Conservation (phyloP, 331 rosid genomes). For the Arachis monticola region DNA sequence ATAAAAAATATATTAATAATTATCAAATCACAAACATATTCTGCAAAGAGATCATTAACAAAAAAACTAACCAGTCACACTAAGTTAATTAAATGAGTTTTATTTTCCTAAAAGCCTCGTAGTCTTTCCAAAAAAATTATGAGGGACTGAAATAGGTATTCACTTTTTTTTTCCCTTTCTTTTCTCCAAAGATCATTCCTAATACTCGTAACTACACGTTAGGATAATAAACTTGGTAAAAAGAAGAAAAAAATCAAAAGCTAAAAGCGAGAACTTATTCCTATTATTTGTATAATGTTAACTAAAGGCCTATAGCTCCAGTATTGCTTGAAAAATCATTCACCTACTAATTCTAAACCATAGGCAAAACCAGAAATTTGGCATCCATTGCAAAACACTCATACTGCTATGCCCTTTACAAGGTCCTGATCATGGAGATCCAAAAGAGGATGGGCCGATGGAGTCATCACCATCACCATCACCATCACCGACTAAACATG, state of each 20-base stretch:
- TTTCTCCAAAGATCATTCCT: too few relatives aligned
- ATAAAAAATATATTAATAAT: too few relatives aligned
- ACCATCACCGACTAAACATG: slow-evolving; percentile 5
- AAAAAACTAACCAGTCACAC: too few relatives aligned
- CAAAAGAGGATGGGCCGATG: not conserved
- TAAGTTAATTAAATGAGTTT: too few relatives aligned
- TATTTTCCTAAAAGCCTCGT: too few relatives aligned
- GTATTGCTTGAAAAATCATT: slow-evolving; percentile 7
- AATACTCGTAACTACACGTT: too few relatives aligned
- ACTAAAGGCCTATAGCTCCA: not conserved
- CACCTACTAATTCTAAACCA: not conserved
- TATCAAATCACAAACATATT: too few relatives aligned
- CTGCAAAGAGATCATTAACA: too few relatives aligned
- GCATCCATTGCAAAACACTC: not conserved
- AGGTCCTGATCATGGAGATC: slow-evolving; percentile 24
- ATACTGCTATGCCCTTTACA: not conserved
- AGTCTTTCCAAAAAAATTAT: too few relatives aligned
- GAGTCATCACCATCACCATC: not conserved
- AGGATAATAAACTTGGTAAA: not conserved
- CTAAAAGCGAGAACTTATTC: not conserved
- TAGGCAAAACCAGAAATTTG: not conserved
- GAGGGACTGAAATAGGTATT: too few relatives aligned
- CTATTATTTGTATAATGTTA: not conserved
- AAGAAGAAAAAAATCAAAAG: not conserved
- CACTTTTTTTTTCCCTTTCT: too few relatives aligned